A percentile compares a stretch with the other conserved stretches of the same genome.
These are phyloP conservation scores for Picea engelmannii DNA, from an alignment of 83 land plant genomes.

Conservation along the genomic window DNA sequence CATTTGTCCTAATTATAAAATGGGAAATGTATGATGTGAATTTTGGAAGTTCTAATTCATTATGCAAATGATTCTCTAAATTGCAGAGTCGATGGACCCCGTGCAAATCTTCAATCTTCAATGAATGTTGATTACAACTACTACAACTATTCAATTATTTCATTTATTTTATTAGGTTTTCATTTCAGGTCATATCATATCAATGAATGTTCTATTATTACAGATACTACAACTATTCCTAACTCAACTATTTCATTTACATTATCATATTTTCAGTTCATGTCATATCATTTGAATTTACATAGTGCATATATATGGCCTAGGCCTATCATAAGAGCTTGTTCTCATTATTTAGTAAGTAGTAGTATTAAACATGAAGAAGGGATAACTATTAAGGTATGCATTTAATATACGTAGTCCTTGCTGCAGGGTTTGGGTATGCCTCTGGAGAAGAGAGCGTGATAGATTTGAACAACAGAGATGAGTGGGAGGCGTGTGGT, in stretches of 20 bases:
- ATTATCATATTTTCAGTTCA: too few relatives aligned
- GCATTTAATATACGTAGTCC: neutral
- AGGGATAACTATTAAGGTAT: neutral
- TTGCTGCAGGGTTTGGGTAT: constrained; percentile 45
- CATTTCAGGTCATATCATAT: neutral
- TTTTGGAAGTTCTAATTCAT: neutral
- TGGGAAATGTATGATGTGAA: neutral
- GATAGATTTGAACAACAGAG: constrained; percentile 38
- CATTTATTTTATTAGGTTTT: neutral
- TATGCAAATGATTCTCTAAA: constrained; percentile 4
- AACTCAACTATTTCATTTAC: too few relatives aligned
- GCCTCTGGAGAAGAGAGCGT: constrained; percentile 33
- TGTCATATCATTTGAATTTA: neutral
- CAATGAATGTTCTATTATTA: too few relatives aligned
- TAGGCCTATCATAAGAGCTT: neutral
- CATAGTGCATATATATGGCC: too few relatives aligned
- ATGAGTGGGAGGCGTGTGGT: constrained; percentile 52
- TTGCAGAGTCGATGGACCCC: constrained; percentile 38
- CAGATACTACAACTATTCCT: too few relatives aligned
- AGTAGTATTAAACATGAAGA: too few relatives aligned
- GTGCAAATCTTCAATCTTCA: too few relatives aligned
- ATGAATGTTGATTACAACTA: too few relatives aligned
- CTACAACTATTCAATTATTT: too few relatives aligned
- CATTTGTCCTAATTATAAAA: neutral
- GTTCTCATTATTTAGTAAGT: neutral